Conservation (phyloP, 805 yeast species). For the Ascoidea tarda region DNA sequence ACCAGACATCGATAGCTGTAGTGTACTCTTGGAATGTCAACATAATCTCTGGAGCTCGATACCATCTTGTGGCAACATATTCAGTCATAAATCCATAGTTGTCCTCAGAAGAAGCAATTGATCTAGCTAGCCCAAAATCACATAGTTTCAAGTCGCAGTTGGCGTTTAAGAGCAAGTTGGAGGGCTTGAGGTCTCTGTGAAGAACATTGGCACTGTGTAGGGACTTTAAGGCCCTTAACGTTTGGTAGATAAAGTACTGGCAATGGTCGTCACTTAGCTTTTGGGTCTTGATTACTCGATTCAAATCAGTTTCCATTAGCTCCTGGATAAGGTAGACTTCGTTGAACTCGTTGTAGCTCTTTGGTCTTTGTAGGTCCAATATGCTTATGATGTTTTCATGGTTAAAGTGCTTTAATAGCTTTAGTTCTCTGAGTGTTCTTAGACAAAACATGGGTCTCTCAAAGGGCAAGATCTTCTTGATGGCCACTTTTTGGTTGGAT, state of each 20-base stretch:
- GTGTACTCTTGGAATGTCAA: slow-evolving; percentile 86
- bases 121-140: slow-evolving; percentile 81
- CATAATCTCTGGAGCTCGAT: slow-evolving; percentile 96
- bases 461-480: slow-evolving; percentile 88
- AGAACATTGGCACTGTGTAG: slow-evolving; percentile 89
- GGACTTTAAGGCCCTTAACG: slow-evolving; percentile 78
- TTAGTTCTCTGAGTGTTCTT: slow-evolving; percentile 80
- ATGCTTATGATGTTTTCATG: slow-evolving; percentile 90
- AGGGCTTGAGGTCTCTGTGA: slow-evolving; percentile 87
- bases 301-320: slow-evolving; percentile 79
- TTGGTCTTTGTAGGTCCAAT: slow-evolving; percentile 80
- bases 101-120: slow-evolving; percentile 47
- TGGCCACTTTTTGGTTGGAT: slow-evolving; percentile 81
- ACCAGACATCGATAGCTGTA: slow-evolving; percentile 93
- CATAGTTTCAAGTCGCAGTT: slow-evolving; percentile 91
- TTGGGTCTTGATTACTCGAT: slow-evolving; percentile 71
- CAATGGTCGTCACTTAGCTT: slow-evolving; percentile 81
- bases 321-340: slow-evolving; percentile 87
- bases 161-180: slow-evolving; percentile 72
- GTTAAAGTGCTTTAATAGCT: slow-evolving; percentile 75
- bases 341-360: slow-evolving; percentile 55
- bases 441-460: slow-evolving; percentile 80
- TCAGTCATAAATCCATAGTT: slow-evolving; percentile 84
- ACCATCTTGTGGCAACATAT: slow-evolving; percentile 96
- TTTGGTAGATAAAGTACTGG: slow-evolving; percentile 87